Conservation (phyloP, 208 protist genomes). For the Angomonas ambiguus region DNA sequence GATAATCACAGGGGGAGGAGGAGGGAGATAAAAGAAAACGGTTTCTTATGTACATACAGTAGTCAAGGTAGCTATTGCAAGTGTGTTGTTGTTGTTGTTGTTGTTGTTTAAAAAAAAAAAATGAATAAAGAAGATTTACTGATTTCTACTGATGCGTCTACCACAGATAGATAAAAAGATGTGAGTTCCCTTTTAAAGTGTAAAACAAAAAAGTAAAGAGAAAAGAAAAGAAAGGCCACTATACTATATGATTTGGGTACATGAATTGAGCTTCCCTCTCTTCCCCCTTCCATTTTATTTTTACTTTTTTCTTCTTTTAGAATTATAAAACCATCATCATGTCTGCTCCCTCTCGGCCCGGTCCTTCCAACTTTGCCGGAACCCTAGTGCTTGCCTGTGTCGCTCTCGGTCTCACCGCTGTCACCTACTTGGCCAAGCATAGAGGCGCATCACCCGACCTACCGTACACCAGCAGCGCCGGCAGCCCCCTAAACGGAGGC, state of each 20-base stretch:
- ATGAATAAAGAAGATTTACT: too few species aligned
- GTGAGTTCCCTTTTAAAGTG: too few species aligned
- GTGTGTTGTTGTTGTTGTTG: too few species aligned
- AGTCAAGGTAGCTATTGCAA: too few species aligned
- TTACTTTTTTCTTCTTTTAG: constrained; percentile 17
- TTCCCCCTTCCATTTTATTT: constrained; percentile 9
- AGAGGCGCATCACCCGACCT: constrained; percentile 6
- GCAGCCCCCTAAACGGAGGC: not conserved
- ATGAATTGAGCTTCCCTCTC: not conserved
- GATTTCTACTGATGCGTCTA: too few species aligned
- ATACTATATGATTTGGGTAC: too few species aligned
- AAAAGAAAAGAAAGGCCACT: not conserved
- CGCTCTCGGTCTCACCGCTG: constrained; percentile 27
- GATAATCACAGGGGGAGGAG: too few species aligned
- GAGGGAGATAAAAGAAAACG: too few species aligned
- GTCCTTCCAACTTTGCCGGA: constrained; percentile 14
- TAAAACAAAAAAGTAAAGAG: constrained; percentile 5
- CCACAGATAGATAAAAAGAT: too few species aligned
- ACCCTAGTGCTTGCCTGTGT: constrained; percentile 29
- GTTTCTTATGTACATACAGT: too few species aligned
- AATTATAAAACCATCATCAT: not conserved
- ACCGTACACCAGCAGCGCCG: not conserved
- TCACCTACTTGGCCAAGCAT: constrained; percentile 34
- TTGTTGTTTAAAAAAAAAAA: too few species aligned
- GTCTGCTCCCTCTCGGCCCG: not conserved